phyloP scores from a whole-genome alignment of 352 stramenopile species.

The Phytopythium cucurbitacearum region DNA sequence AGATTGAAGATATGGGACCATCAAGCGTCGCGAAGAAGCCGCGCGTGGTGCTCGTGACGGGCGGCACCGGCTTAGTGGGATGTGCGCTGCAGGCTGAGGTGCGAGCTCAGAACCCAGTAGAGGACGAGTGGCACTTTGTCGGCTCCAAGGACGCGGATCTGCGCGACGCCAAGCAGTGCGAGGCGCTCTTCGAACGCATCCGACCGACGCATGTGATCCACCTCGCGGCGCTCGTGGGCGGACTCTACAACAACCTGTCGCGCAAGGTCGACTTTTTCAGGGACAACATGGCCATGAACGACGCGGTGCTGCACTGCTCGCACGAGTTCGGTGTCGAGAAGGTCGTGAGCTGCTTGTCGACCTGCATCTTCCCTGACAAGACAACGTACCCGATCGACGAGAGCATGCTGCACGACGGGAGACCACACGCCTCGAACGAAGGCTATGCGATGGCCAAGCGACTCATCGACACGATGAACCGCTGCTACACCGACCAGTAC shows the following conservation, averaged over 20 bases:
- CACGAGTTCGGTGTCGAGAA: slow-evolving; percentile 86
- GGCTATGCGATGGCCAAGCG: slow-evolving; percentile 98
- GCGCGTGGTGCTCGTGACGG: slow-evolving; percentile 92
- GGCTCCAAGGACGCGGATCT: slow-evolving; percentile 94
- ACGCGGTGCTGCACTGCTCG: slow-evolving; percentile 97
- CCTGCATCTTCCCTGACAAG: slow-evolving; percentile 99
- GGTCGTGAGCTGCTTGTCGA: slow-evolving; percentile 97
- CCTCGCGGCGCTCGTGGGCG: slow-evolving; percentile 94
- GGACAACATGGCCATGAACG: slow-evolving; percentile 99
- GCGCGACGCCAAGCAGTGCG: slow-evolving; percentile 69
- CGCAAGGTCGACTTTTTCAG: slow-evolving; percentile 98
- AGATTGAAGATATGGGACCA: too few species aligned
- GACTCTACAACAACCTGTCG: slow-evolving; percentile 80
- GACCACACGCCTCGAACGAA: slow-evolving; percentile 76
- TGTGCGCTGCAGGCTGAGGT: slow-evolving; percentile 68
- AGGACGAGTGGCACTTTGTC: slow-evolving; percentile 93
- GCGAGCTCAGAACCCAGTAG: slow-evolving; percentile 5
- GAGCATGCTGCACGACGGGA: slow-evolving; percentile 93
- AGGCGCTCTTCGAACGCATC: slow-evolving; percentile 92
- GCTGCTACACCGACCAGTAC: slow-evolving; percentile 95
- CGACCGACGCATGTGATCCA: slow-evolving; percentile 97
- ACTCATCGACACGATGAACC: slow-evolving; percentile 98
- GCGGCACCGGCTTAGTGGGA: slow-evolving; percentile 94
- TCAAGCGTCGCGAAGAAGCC: neutral
- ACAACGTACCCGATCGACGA: slow-evolving; percentile 98